Percentiles rank a stretch among this genome's conserved stretches.
Evolutionary conservation across 495 filamentous ascomycete genomes (phyloP).

Genomic region (Cladorrhinum samala): DNA sequence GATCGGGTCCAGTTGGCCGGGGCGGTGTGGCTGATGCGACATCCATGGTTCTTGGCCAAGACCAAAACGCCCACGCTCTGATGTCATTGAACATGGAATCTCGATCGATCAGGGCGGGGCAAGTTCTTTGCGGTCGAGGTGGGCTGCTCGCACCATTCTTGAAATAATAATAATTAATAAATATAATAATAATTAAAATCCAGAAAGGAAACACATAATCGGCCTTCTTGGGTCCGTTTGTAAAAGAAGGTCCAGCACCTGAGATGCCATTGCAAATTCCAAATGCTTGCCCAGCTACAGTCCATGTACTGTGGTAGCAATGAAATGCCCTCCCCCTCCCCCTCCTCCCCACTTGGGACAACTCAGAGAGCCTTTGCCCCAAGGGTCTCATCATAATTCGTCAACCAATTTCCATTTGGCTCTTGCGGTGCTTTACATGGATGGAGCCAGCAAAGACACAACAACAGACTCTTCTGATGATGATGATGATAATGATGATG

Average conservation of each 20-base stretch:
- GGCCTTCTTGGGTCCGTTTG: too few relatives aligned
- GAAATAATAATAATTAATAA: too few relatives aligned
- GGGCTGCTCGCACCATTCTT: neutral
- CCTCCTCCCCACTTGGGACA: neutral
- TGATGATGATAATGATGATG: too few relatives aligned
- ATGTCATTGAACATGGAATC: constrained; percentile 10
- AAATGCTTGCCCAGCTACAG: too few relatives aligned
- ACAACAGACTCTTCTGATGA: neutral
- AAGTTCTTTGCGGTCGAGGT: neutral
- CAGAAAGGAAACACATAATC: too few relatives aligned
- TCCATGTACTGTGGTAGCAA: too few relatives aligned
- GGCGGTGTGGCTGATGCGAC: neutral
- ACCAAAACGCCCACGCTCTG: too few relatives aligned
- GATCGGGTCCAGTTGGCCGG: neutral
- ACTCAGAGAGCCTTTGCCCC: neutral
- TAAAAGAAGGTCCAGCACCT: too few relatives aligned
- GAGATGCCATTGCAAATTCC: too few relatives aligned
- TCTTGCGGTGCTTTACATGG: too few relatives aligned
- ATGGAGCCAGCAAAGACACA: neutral
- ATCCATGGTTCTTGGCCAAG: neutral
- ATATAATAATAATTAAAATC: too few relatives aligned
- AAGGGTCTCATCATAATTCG: neutral
- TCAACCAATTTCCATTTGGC: neutral
- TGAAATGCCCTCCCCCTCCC: too few relatives aligned
- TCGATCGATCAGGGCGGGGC: constrained; percentile 1